A percentile compares a stretch with the other conserved stretches of the same genome.
phyloP scores from a whole-genome alignment of 2,329 filamentous ascomycete species.

The Xylariaceae sp. region DNA sequence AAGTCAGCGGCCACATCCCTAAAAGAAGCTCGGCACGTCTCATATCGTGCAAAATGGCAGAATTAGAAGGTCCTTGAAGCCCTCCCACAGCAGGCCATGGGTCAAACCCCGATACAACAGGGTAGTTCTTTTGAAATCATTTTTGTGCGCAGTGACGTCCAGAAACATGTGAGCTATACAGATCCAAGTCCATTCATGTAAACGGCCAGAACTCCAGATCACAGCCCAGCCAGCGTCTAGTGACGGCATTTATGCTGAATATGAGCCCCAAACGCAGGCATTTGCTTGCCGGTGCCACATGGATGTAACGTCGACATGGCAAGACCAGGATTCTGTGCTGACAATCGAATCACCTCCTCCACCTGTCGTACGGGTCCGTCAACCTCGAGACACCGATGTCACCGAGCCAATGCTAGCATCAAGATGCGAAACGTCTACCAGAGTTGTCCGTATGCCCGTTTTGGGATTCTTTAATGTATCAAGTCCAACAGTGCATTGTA shows the following conservation, averaged over 20 bases:
- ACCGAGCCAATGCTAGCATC: neutral
- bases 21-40: no score
- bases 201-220: no score
- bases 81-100: no score
- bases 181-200: no score
- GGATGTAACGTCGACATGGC: neutral
- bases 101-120: no score
- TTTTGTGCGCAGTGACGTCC: no score
- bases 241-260: no score
- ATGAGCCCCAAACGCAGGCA: neutral
- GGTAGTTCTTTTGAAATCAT: no score
- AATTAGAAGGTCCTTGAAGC: no score
- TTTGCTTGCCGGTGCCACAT: constrained; percentile 1
- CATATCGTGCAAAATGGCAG: no score
- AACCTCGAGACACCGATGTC: neutral
- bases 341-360: neutral
- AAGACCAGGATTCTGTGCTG: neutral
- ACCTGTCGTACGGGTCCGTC: neutral
- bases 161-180: no score
- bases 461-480: neutral
- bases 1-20: constrained; percentile 10
- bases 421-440: neutral
- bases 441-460: neutral
- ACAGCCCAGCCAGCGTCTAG: no score
- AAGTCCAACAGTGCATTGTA: neutral